phyloP scores from a whole-genome alignment of 2,329 filamentous ascomycete species.

The Neocucurbitaria cava region DNA sequence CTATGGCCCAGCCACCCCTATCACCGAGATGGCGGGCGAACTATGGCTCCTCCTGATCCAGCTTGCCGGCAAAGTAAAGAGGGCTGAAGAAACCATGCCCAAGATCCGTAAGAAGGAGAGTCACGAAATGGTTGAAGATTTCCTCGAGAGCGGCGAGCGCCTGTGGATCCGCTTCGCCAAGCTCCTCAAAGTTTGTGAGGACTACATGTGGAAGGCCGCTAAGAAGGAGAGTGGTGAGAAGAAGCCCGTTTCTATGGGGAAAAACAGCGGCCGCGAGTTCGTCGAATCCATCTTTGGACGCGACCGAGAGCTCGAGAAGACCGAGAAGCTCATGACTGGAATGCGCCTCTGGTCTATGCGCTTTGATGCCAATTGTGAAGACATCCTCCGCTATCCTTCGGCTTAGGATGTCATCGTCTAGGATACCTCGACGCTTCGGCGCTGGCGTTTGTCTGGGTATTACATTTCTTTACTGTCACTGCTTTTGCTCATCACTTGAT shows the following conservation, averaged over 20 bases:
- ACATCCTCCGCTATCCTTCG: constrained; percentile 71
- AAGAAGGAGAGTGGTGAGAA: constrained; percentile 70
- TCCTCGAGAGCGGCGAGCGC: constrained; percentile 86
- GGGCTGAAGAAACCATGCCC: constrained; percentile 78
- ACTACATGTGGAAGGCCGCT: constrained; percentile 90
- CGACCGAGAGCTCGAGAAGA: constrained; percentile 86
- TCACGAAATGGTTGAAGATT: constrained; percentile 84
- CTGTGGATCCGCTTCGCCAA: constrained; percentile 84
- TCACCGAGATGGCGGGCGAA: constrained; percentile 90
- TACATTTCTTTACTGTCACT: constrained; percentile 19
- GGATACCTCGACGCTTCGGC: constrained; percentile 32
- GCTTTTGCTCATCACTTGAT: constrained; percentile 37
- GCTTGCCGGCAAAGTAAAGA: constrained; percentile 91
- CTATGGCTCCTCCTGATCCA: constrained; percentile 96
- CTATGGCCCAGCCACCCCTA: constrained; percentile 79
- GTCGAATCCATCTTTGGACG: constrained; percentile 94
- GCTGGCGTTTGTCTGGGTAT: constrained; percentile 35
- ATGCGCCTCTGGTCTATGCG: constrained; percentile 89
- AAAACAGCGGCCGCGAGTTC: constrained; percentile 92
- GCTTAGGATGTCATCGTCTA: constrained; percentile 32
- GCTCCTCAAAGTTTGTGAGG: constrained; percentile 88
- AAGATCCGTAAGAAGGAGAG: constrained; percentile 76
- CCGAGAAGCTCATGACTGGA: constrained; percentile 90
- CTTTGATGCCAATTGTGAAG: constrained; percentile 95
- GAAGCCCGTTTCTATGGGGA: constrained; percentile 75